Evolutionary conservation across 2,329 filamentous ascomycete species (phyloP).

Genomic region (Apiospora hydei): DNA sequence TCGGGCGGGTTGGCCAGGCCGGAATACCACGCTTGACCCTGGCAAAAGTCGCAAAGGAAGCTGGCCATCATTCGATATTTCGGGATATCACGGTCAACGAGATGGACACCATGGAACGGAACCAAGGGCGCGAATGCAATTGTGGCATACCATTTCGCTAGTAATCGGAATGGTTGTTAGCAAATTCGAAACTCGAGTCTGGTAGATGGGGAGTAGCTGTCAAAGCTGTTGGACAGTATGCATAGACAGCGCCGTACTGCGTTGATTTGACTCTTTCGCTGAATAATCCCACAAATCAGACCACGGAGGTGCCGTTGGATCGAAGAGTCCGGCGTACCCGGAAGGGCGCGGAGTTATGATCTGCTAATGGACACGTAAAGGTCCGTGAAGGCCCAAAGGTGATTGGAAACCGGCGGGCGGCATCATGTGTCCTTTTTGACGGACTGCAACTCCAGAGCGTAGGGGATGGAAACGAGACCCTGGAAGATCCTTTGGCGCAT

Average conservation of each 20-base stretch:
- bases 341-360: conserved; percentile 15
- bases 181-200: neutral
- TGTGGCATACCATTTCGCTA: neutral
- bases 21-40: neutral
- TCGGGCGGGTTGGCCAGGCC: conserved; percentile 8
- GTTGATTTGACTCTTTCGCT: neutral
- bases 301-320: conserved; percentile 9
- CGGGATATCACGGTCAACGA: neutral
- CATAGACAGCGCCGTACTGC: neutral
- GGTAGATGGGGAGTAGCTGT: neutral
- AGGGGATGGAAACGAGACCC: neutral
- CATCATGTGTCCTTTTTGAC: neutral
- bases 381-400: neutral
- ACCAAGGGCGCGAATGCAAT: neutral
- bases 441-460: neutral
- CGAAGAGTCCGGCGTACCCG: neutral
- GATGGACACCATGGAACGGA: neutral
- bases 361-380: neutral
- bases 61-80: conserved; percentile 5
- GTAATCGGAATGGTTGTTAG: neutral
- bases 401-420: neutral
- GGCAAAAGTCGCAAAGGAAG: neutral
- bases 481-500: neutral
- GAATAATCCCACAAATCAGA: conserved; percentile 15
- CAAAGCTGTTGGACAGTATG: neutral